phyloP scores from a whole-genome alignment of 495 filamentous ascomycete species.

The Daldinia caldariorum region DNA sequence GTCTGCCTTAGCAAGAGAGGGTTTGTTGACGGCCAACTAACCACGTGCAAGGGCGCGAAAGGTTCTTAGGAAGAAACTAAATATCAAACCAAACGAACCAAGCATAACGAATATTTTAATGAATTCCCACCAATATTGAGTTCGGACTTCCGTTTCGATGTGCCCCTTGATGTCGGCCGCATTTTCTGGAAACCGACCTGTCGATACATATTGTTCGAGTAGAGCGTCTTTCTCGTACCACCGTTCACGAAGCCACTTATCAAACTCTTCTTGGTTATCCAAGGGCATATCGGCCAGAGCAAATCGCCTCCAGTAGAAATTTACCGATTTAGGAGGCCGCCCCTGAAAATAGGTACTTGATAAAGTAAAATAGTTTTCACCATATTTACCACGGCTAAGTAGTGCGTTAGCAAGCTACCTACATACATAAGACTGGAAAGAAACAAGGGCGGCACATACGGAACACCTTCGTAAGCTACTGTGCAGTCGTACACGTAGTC shows the following conservation, averaged over 20 bases:
- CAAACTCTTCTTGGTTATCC: conserved; percentile 68
- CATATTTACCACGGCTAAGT: conserved; percentile 71
- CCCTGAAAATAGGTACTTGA: conserved; percentile 78
- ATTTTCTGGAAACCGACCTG: conserved; percentile 72
- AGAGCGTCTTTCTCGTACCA: conserved; percentile 85
- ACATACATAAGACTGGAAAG: conserved; percentile 24
- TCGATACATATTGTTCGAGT: conserved; percentile 73
- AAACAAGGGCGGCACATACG: conserved; percentile 58
- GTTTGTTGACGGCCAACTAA: not conserved
- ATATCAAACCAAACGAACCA: conserved; percentile 49
- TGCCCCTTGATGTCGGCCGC: conserved; percentile 49
- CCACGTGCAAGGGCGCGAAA: conserved; percentile 21
- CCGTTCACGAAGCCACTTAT: conserved; percentile 75
- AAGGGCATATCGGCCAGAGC: conserved; percentile 72
- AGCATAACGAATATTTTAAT: conserved; percentile 60
- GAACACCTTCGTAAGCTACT: conserved; percentile 82
- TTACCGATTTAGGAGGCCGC: conserved; percentile 81
- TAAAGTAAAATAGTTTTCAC: conserved; percentile 80
- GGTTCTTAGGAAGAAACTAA: conserved; percentile 46
- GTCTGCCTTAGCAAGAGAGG: not conserved
- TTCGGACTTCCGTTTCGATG: conserved; percentile 61
- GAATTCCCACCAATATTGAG: conserved; percentile 59
- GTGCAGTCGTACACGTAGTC: conserved; percentile 89
- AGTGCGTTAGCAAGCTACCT: conserved; percentile 25
- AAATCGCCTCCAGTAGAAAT: conserved; percentile 86